These are phyloP conservation scores for Mycosarcoma mackinlayi DNA, from an alignment of 1,284 basidiomycete species.

Conservation along the genomic window DNA sequence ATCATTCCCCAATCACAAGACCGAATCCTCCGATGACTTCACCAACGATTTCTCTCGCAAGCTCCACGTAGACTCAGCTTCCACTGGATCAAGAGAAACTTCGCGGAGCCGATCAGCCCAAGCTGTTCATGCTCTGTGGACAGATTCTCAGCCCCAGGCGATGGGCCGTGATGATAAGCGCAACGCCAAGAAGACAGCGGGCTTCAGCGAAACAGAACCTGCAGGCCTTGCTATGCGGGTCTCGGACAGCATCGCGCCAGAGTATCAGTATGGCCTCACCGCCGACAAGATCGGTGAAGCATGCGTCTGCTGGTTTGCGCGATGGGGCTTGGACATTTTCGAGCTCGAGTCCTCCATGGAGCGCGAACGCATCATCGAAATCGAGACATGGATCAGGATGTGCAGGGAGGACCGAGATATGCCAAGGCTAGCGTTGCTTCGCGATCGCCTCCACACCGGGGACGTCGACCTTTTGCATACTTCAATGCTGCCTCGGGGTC, in stretches of 20 bases:
- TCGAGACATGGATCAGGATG: conserved; percentile 39
- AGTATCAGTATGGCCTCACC: conserved; percentile 73
- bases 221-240: neutral
- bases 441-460: conserved; percentile 42
- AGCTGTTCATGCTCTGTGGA: neutral
- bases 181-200: conserved; percentile 27
- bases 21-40: conserved; percentile 60
- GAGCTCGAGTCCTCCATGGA: conserved; percentile 74
- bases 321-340: conserved; percentile 86
- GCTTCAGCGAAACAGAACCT: conserved; percentile 22
- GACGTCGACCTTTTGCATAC: conserved; percentile 48
- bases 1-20: neutral
- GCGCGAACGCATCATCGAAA: conserved; percentile 37
- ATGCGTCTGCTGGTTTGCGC: conserved; percentile 84
- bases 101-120: conserved; percentile 1
- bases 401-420: conserved; percentile 32
- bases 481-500: conserved; percentile 44
- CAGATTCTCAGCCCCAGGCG: neutral
- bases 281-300: conserved; percentile 92
- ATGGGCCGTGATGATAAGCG: conserved; percentile 17
- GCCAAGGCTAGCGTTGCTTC: conserved; percentile 22
- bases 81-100: conserved; percentile 1
- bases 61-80: conserved; percentile 12
- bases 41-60: conserved; percentile 16
- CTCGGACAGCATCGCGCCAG: conserved; percentile 4